phyloP scores from a whole-genome alignment of 257 asterid species.

The Capsicum baccatum region DNA sequence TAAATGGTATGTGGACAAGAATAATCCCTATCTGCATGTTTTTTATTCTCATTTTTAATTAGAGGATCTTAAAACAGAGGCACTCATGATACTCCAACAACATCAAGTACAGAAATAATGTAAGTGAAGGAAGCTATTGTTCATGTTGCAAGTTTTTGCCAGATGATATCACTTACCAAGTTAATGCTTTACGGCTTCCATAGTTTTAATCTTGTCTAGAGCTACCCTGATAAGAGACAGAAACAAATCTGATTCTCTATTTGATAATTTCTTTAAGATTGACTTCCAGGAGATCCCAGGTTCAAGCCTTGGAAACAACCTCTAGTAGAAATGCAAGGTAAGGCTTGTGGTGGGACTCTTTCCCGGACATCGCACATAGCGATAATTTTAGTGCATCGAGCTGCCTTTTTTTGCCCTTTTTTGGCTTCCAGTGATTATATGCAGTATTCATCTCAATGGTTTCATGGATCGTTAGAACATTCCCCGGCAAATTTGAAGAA shows the following conservation, averaged over 20 bases:
- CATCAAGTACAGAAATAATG: neutral
- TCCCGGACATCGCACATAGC: too few relatives aligned
- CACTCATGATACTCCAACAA: neutral
- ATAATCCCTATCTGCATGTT: neutral
- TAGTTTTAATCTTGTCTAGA: slow-evolving; percentile 64
- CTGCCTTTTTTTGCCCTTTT: too few relatives aligned
- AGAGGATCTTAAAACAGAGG: neutral
- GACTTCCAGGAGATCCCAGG: slow-evolving; percentile 50
- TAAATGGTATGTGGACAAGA: neutral
- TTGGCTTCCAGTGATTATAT: slow-evolving; percentile 70
- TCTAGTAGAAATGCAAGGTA: too few relatives aligned
- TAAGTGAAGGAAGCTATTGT: neutral
- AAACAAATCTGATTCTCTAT: slow-evolving; percentile 70
- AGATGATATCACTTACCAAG: slow-evolving; percentile 48
- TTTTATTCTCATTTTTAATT: neutral
- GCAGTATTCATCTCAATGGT: slow-evolving; percentile 37
- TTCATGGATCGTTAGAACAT: slow-evolving; percentile 33
- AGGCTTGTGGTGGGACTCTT: too few relatives aligned
- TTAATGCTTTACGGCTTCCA: slow-evolving; percentile 34
- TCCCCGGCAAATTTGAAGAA: slow-evolving; percentile 44
- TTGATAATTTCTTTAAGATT: slow-evolving; percentile 64
- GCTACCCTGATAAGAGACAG: slow-evolving; percentile 59
- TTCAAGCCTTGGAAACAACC: too few relatives aligned
- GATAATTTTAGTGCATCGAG: too few relatives aligned
- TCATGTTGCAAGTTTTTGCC: neutral